A percentile compares a stretch with the other conserved stretches of the same genome.
These are phyloP conservation scores for Begonia loranthoides DNA, from an alignment of 306 rosid species.

Conservation along the genomic window DNA sequence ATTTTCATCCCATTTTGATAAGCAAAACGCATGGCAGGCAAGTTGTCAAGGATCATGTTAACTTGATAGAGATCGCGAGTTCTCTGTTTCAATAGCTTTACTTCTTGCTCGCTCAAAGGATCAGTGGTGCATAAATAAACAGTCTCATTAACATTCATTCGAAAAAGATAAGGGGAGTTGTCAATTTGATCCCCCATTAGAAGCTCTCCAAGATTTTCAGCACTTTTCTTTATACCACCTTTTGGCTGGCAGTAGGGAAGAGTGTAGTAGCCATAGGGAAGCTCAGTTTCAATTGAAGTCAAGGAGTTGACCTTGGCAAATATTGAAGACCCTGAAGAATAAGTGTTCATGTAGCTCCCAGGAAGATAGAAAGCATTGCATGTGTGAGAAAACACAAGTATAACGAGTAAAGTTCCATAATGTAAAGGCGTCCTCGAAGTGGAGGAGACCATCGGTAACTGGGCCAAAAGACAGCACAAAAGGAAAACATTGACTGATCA, in stretches of 20 bases:
- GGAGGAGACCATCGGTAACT: conserved; percentile 16
- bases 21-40: conserved; percentile 81
- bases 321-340: conserved; percentile 39
- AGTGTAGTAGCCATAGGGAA: conserved; percentile 81
- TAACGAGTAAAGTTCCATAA: conserved; percentile 6
- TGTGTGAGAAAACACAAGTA: conserved; percentile 20
- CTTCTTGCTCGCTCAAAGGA: conserved; percentile 51
- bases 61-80: conserved; percentile 92
- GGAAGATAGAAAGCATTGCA: conserved; percentile 74
- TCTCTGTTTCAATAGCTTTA: conserved; percentile 72
- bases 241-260: conserved; percentile 67
- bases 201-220: conserved; percentile 89
- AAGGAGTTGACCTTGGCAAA: conserved; percentile 77
- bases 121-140: conserved; percentile 57
- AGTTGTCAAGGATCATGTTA: conserved; percentile 86
- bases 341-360: conserved; percentile 86
- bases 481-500: background rate
- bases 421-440: conserved; percentile 12
- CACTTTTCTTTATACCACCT: conserved; percentile 63
- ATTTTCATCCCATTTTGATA: conserved; percentile 60
- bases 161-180: conserved; percentile 65
- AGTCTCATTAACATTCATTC: conserved; percentile 61
- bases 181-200: conserved; percentile 94
- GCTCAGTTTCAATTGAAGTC: conserved; percentile 94
- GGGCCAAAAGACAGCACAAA: background rate